Base-by-base conservation (phyloP, 2,329 filamentous ascomycete species). In the Fusarium metavorans region DNA sequence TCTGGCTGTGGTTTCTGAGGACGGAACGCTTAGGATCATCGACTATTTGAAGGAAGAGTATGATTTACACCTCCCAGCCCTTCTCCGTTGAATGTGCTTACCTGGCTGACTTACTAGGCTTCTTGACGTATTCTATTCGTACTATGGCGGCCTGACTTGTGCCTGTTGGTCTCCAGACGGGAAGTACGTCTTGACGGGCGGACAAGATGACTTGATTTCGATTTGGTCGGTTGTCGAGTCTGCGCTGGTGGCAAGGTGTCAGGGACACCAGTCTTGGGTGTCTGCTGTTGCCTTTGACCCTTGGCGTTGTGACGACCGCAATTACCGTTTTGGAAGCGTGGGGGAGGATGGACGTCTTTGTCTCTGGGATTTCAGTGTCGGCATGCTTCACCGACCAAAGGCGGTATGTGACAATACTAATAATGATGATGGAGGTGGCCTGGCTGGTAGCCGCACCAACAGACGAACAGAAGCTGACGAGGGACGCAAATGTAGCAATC, bases 161-260 rank as follows among this genome's bases (percentile, higher is more conserved):
- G 95, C 98, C 3, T 97, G 95, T 84, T 99, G 97, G 97, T 98
- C 96, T 8, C 97, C 97, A 11, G 97, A 99, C 80, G 95, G 95
- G 61, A 96, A 97, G 81, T 99, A 98, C 82, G 92, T 99, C 61
- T 87, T 99, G 20, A 98, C 97, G 0, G 97, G 97, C 62, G 95
- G 97, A 6, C 96, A 98, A 83, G 97, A 99, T 81, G 97, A 99
- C 81, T 87, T 98, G 11, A 93, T 99, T 14, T 97, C 95, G 1
- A 98, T 99, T 76, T 99, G 97, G 97, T 97, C 93, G 18, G 88
- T 98, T 41, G 89, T 92, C 45, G 97, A 98, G 79, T 92, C 91
- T 54, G 90, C 92, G 63, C 91, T 99, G 59, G 92, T 99, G 59
- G 97, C 96, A 20, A 91, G 97, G 72, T 98, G 97, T 81, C 95